Percentiles rank a stretch among this genome's conserved stretches.
phyloP scores from a whole-genome alignment of 805 yeast genomes.

The Cyberlindnera suaveolens region DNA sequence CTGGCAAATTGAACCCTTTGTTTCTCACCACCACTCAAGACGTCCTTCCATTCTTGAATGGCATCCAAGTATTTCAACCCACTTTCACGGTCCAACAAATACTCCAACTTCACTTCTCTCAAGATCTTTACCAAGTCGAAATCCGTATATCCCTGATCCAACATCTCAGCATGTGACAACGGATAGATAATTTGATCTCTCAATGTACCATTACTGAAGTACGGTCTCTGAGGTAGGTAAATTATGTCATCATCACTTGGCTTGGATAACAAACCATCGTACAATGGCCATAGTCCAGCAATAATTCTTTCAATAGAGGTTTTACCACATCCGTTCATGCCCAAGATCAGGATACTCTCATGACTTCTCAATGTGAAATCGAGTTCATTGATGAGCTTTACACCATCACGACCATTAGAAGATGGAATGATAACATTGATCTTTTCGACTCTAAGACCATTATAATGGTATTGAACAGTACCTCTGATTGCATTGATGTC shows the following conservation, averaged over 20 bases:
- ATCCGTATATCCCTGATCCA: constrained; percentile 66
- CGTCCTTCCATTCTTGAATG: constrained; percentile 74
- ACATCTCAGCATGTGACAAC: constrained; percentile 67
- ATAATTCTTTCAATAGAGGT: constrained; percentile 77
- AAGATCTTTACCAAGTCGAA: constrained; percentile 60
- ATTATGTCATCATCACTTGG: constrained; percentile 66
- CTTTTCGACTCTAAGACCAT: constrained; percentile 77
- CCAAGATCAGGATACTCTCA: constrained; percentile 72
- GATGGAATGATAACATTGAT: constrained; percentile 80
- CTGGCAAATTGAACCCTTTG: constrained; percentile 88
- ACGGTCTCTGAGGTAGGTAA: constrained; percentile 82
- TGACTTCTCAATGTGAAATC: constrained; percentile 44
- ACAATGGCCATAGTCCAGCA: constrained; percentile 90
- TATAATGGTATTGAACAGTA: constrained; percentile 68
- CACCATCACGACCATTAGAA: constrained; percentile 50
- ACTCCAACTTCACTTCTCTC: constrained; percentile 73
- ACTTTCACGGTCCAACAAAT: constrained; percentile 60
- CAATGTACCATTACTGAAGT: constrained; percentile 75
- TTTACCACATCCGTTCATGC: constrained; percentile 88
- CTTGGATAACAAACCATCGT: constrained; percentile 73
- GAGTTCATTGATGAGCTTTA: constrained; percentile 54
- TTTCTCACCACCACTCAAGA: constrained; percentile 94
- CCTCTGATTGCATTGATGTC: constrained; percentile 59
- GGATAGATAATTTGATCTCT: constrained; percentile 93
- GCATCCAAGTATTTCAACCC: constrained; percentile 41